phyloP scores from a whole-genome alignment of 2,329 filamentous ascomycete species.

The Fusarium secorum region DNA sequence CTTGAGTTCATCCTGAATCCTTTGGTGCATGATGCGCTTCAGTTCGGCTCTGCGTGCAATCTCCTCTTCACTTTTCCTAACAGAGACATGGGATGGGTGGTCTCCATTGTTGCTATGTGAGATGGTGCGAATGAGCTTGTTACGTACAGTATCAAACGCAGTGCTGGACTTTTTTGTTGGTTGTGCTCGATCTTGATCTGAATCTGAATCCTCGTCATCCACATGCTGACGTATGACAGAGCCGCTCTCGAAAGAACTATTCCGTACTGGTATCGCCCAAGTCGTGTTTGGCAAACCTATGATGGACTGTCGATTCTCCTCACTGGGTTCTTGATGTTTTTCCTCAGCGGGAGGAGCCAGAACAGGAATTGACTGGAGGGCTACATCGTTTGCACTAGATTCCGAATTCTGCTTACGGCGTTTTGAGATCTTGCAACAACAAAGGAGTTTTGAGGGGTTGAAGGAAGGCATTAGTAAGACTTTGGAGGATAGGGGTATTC shows the following conservation, averaged over 20 bases:
- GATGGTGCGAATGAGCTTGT: constrained; percentile 55
- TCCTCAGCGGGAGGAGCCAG: background rate
- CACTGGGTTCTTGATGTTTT: background rate
- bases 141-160: constrained; percentile 56
- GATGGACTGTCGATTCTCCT: background rate
- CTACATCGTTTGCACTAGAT: background rate
- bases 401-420: background rate
- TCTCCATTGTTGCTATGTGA: constrained; percentile 55
- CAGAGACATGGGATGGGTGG: constrained; percentile 51
- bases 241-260: background rate
- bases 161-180: constrained; percentile 47
- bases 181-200: constrained; percentile 46
- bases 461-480: background rate
- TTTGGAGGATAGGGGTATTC: background rate
- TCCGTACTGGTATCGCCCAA: constrained; percentile 11
- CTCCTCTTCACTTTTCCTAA: constrained; percentile 60
- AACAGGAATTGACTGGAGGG: background rate
- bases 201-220: constrained; percentile 50
- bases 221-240: constrained; percentile 41
- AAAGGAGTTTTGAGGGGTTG: constrained; percentile 32
- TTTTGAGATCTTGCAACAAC: constrained; percentile 37
- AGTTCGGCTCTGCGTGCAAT: constrained; percentile 64
- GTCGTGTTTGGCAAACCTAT: constrained; percentile 25
- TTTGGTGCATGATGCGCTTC: constrained; percentile 61
- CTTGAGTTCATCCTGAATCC: constrained; percentile 66